Conservation (phyloP, 192 early-diverging fungal genomes). For the Entomortierella chlamydospora region DNA sequence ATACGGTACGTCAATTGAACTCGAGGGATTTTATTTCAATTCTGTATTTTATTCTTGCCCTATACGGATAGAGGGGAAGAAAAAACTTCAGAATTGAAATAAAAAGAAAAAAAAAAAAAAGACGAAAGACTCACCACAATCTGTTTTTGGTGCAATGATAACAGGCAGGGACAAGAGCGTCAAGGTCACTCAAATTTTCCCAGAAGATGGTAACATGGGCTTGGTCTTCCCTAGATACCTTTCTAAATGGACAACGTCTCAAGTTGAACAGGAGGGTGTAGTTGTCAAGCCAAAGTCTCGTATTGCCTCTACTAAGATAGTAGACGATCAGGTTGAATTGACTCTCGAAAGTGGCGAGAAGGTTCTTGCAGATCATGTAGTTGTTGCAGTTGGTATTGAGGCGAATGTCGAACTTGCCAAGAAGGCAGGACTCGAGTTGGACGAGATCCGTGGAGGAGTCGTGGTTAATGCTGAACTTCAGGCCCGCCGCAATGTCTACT, state of each 20-base stretch:
- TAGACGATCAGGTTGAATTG: conserved; percentile 55
- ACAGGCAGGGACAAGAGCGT: conserved; percentile 55
- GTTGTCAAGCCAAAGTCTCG: conserved; percentile 58
- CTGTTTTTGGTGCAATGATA: too few relatives aligned
- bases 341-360: conserved; percentile 54
- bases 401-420: conserved; percentile 69
- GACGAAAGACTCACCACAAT: too few relatives aligned
- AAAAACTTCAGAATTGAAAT: too few relatives aligned
- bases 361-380: conserved; percentile 67
- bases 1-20: conserved; percentile 42
- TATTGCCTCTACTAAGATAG: conserved; percentile 48
- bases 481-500: conserved; percentile 70
- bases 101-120: too few relatives aligned
- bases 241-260: conserved; percentile 69
- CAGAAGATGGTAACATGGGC: conserved; percentile 71
- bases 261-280: conserved; percentile 63
- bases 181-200: conserved; percentile 71
- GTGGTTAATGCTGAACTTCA: conserved; percentile 75
- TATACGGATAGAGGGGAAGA: not conserved
- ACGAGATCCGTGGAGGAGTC: conserved; percentile 67
- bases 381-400: conserved; percentile 71
- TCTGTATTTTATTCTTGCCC: too few relatives aligned
- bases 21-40: too few relatives aligned
- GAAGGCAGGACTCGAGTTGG: conserved; percentile 70
- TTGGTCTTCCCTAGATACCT: conserved; percentile 71